phyloP scores from a whole-genome alignment of 345 rosid species.

The Alliaria petiolata region DNA sequence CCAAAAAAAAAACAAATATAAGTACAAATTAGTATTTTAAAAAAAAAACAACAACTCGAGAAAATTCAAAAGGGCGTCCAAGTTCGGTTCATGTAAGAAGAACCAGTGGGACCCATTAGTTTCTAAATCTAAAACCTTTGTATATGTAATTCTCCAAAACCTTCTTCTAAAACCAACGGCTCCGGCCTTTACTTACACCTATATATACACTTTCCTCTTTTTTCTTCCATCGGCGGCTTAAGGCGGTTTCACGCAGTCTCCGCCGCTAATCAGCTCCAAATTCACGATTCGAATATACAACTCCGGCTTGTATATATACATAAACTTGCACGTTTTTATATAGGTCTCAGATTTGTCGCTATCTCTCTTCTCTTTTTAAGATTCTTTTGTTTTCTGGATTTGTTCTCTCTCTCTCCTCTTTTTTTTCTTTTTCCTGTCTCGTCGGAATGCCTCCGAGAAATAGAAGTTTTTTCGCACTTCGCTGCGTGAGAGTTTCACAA shows the following conservation, averaged over 20 bases:
- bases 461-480: background rate
- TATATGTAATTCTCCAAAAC: constrained; percentile 5
- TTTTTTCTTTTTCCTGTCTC: background rate
- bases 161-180: constrained; percentile 34
- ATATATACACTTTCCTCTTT: constrained; percentile 4
- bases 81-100: constrained; percentile 40
- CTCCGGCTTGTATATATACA: background rate
- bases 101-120: constrained; percentile 24
- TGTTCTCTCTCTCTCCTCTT: constrained; percentile 15
- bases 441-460: constrained; percentile 15
- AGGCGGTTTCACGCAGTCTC: constrained; percentile 3
- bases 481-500: background rate
- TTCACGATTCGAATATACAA: background rate
- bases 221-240: constrained; percentile 29
- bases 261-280: background rate
- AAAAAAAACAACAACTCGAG: constrained; percentile 6
- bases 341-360: constrained; percentile 21
- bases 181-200: constrained; percentile 31
- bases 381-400: constrained; percentile 22
- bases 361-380: constrained; percentile 8
- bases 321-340: constrained; percentile 13
- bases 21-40: background rate
- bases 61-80: constrained; percentile 25
- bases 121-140: constrained; percentile 14
- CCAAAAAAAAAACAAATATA: background rate